These are phyloP conservation scores for Claviceps sorghi DNA, from an alignment of 2,329 filamentous ascomycete species.

Conservation along the genomic window DNA sequence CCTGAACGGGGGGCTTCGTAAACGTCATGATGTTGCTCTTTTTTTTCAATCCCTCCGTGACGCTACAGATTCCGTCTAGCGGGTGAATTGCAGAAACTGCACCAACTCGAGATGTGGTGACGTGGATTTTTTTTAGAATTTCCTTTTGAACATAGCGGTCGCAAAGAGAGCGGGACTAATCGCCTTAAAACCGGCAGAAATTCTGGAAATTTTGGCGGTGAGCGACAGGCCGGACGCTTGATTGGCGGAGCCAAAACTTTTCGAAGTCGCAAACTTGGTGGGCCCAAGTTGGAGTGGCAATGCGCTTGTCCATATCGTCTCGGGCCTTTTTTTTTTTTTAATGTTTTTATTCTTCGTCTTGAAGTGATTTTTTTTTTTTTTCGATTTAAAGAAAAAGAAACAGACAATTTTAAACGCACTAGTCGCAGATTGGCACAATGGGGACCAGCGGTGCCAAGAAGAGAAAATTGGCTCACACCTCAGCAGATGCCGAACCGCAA, in stretches of 20 bases:
- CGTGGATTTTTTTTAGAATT: slow-evolving; percentile 6
- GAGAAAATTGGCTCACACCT: slow-evolving; percentile 41
- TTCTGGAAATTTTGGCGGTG: slow-evolving; percentile 26
- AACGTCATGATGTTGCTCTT: slow-evolving; percentile 16
- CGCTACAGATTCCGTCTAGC: neutral
- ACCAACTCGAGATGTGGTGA: neutral
- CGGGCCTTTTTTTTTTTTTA: neutral
- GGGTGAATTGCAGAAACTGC: neutral
- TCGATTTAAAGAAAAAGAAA: neutral
- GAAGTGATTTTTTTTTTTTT: neutral
- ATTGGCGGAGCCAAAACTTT: slow-evolving; percentile 12
- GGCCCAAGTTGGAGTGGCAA: neutral
- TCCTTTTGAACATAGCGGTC: neutral
- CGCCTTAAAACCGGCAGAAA: slow-evolving; percentile 16
- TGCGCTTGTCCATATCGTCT: neutral
- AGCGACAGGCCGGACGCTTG: slow-evolving; percentile 6
- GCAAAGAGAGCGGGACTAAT: neutral
- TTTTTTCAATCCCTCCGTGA: neutral
- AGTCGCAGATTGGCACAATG: slow-evolving; percentile 20
- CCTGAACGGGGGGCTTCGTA: slow-evolving; percentile 19
- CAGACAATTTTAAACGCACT: too few relatives aligned
- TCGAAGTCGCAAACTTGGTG: neutral
- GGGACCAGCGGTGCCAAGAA: slow-evolving; percentile 37
- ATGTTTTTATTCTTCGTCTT: neutral
- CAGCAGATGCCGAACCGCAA: slow-evolving; percentile 29